These are phyloP conservation scores for Myxozyma sirexii DNA, from an alignment of 805 yeast species.

Conservation along the genomic window DNA sequence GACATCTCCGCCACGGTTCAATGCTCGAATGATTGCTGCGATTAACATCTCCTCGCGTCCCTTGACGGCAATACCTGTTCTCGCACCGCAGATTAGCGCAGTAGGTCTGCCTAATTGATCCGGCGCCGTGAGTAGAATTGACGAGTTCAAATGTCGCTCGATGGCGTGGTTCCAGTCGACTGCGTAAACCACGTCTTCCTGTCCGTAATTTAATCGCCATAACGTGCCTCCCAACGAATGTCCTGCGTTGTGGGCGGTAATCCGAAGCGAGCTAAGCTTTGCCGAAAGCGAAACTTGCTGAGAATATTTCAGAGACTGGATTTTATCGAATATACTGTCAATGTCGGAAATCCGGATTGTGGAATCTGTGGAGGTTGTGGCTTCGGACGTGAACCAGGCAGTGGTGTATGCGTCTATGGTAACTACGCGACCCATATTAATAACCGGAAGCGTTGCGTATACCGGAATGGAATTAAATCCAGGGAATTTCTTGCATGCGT, in stretches of 20 bases:
- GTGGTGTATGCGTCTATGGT: constrained; percentile 82
- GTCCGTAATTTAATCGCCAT: constrained; percentile 74
- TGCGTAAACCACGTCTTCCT: constrained; percentile 83
- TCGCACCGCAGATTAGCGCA: constrained; percentile 74
- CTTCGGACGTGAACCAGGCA: constrained; percentile 54
- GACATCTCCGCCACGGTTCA: constrained; percentile 67
- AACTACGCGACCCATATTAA: constrained; percentile 80
- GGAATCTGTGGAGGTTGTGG: constrained; percentile 9
- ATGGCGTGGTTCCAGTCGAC: constrained; percentile 94
- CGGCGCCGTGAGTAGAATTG: constrained; percentile 68
- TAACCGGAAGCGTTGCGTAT: constrained; percentile 87
- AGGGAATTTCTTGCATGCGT: constrained; percentile 60
- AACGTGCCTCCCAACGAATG: constrained; percentile 92
- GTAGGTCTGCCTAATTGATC: constrained; percentile 71
- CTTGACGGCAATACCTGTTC: constrained; percentile 57
- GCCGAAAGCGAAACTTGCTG: constrained; percentile 71
- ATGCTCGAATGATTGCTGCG: constrained; percentile 16
- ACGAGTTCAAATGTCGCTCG: constrained; percentile 73
- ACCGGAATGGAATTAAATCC: constrained; percentile 60
- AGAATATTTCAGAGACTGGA: constrained; percentile 71
- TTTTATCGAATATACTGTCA: constrained; percentile 75
- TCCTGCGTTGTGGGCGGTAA: constrained; percentile 89
- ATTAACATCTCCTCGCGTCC: constrained; percentile 63
- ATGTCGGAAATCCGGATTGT: constrained; percentile 55
- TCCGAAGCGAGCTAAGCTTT: constrained; percentile 47